Conservation (phyloP, 768 basidiomycete genomes). For the Hydnum rufescens region DNA sequence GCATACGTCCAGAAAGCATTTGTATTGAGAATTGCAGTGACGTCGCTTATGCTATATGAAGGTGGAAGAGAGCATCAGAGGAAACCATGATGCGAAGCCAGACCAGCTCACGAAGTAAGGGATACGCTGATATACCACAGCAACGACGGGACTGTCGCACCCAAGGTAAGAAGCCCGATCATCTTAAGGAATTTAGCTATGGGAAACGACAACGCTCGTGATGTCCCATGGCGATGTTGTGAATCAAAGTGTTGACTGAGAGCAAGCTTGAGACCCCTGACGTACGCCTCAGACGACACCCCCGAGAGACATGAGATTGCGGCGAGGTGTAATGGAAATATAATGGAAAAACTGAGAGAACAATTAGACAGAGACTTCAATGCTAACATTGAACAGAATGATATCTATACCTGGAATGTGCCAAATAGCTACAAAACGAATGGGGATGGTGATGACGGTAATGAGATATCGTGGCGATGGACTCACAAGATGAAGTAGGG, state of each 20-base stretch:
- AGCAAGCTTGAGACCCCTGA: slow-evolving; percentile 27
- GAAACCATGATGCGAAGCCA: not conserved
- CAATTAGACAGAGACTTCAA: slow-evolving; percentile 4
- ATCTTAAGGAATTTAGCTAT: not conserved
- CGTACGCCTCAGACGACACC: slow-evolving; percentile 28
- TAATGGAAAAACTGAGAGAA: slow-evolving; percentile 32
- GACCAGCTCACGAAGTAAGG: slow-evolving; percentile 41
- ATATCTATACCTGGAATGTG: slow-evolving; percentile 38
- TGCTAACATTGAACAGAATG: not conserved
- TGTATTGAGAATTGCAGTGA: slow-evolving; percentile 71
- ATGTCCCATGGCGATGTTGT: slow-evolving; percentile 1
- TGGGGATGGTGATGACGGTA: not conserved
- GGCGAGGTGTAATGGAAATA: slow-evolving; percentile 66
- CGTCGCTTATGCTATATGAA: slow-evolving; percentile 46
- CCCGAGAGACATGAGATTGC: slow-evolving; percentile 35
- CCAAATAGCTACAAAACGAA: slow-evolving; percentile 41
- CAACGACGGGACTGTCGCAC: slow-evolving; percentile 41
- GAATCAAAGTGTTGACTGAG: not conserved
- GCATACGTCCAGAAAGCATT: slow-evolving; percentile 85
- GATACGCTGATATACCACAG: slow-evolving; percentile 61
- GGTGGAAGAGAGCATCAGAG: slow-evolving; percentile 3
- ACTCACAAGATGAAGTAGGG: slow-evolving; percentile 77
- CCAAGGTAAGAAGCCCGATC: slow-evolving; percentile 27
- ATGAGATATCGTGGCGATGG: not conserved
- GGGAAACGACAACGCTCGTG: slow-evolving; percentile 5